Evolutionary conservation across 192 early-diverging fungal genomes (phyloP), one percentile per base, ranked within the genome.

Genomic region (Umbelopsis vinacea): DNA sequence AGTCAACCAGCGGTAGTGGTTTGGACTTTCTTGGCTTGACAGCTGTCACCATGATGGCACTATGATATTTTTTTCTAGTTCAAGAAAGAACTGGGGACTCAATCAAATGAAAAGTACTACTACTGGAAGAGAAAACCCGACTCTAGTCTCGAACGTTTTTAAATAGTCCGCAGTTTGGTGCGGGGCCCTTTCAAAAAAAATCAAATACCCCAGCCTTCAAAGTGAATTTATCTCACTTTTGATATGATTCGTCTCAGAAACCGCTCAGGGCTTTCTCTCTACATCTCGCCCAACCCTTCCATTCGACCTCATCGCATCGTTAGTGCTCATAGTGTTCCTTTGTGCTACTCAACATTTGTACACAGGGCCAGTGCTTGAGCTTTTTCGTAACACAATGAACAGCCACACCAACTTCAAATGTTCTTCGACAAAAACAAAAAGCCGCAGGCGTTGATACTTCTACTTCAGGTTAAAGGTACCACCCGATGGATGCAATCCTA

Each of bases 1-100:
- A 37, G 26, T 37, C 57, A 6, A 63, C 57, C 57, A 63, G 33
- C 6, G 57, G 57, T 35, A 63, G 35, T 37, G 57, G 57, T 37
- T 63, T 63, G 7, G 57, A 63, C 57, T 63, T 63, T 63, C 57
- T 63, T 11, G 57, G 33, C 19, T 63, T 63, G 57, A 63, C 57
- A 63, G 57, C 57, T 63, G 57, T 63, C 57, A 63, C 57, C 57
- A 63, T 63, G 23, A 22, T 37, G 57, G 33, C 57, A 37, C 57
- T 29, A 63, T 63, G 8, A 22, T 22, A 22, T 54, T 54, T 54
- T 54, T 54, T 7, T 26, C 23, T 24, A 21, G 53, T 22, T 54
- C 22, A 24, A 26, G 53, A 24, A 54, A 29, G 53, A 24, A 54
- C 22, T 54, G 53, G 8, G 53, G 23, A 54, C 53, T 24, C 40